Evolutionary conservation across 306 rosid species (phyloP).

Genomic region (Glycine soja): DNA sequence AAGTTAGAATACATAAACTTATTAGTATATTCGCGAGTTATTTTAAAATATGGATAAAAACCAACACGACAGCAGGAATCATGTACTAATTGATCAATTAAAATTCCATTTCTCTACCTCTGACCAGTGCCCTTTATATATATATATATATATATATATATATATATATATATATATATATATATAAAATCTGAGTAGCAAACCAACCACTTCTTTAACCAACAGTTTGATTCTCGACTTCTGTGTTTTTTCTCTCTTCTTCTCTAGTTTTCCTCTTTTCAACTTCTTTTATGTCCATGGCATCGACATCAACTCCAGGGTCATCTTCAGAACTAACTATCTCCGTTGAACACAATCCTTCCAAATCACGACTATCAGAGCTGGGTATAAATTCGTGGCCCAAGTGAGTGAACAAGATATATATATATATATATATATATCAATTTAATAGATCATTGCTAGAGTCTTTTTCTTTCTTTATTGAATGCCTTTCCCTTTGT

Average conservation of each 20-base stretch:
- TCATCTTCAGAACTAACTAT: slow-evolving; percentile 56
- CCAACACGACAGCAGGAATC: no score
- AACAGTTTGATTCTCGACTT: neutral
- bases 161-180: neutral
- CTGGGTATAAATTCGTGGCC: slow-evolving; percentile 82
- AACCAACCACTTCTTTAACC: slow-evolving; percentile 48
- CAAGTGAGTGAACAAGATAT: slow-evolving; percentile 55
- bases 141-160: neutral
- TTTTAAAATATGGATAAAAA: no score
- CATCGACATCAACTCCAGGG: slow-evolving; percentile 51
- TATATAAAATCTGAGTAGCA: slow-evolving; percentile 23
- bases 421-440: neutral
- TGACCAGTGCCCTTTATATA: slow-evolving; percentile 12
- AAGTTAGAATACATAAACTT: no score
- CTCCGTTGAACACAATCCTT: slow-evolving; percentile 69
- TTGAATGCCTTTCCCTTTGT: neutral
- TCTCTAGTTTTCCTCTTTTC: neutral
- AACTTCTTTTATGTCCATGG: slow-evolving; percentile 42
- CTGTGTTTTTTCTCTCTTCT: neutral
- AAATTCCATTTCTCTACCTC: slow-evolving; percentile 42
- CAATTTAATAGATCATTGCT: neutral
- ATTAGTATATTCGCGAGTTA: no score
- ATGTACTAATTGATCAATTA: neutral
- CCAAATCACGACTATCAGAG: slow-evolving; percentile 64
- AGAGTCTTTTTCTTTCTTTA: neutral